phyloP scores from a whole-genome alignment of 176 grass and related monocot genomes.

The Cenchrus fungigraminus region DNA sequence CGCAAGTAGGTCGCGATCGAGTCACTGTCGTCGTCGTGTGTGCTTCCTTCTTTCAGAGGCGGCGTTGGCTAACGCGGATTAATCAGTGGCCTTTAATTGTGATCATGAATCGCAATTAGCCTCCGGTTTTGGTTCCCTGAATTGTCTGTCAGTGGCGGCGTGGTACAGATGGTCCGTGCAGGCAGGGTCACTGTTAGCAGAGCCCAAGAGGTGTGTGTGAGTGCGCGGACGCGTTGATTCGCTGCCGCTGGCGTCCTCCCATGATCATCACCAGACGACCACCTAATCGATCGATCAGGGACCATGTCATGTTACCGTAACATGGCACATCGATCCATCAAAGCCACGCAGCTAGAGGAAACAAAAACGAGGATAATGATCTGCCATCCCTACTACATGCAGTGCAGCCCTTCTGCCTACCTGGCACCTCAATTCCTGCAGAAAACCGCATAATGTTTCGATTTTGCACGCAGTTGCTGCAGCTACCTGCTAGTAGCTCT shows the following conservation, averaged over 20 bases:
- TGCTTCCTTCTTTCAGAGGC: background rate
- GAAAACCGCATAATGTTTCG: background rate
- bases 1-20: conserved; percentile 7
- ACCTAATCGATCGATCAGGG: conserved; percentile 20
- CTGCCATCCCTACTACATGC: conserved; percentile 31
- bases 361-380: background rate
- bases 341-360: background rate
- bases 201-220: background rate
- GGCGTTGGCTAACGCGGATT: conserved; percentile 1
- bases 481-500: no score
- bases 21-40: background rate
- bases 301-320: conserved; percentile 60
- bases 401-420: background rate
- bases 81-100: background rate
- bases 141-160: background rate
- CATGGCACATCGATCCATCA: conserved; percentile 45
- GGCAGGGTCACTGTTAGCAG: background rate
- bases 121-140: background rate
- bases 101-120: background rate
- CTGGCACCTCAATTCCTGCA: background rate
- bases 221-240: conserved; percentile 25
- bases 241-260: background rate
- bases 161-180: conserved; percentile 18
- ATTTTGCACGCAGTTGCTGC: background rate
- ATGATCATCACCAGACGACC: conserved; percentile 5